Evolutionary conservation across 202 grass and related monocot species (phyloP).

Genomic region (Bolboschoenoplectus hybrid): DNA sequence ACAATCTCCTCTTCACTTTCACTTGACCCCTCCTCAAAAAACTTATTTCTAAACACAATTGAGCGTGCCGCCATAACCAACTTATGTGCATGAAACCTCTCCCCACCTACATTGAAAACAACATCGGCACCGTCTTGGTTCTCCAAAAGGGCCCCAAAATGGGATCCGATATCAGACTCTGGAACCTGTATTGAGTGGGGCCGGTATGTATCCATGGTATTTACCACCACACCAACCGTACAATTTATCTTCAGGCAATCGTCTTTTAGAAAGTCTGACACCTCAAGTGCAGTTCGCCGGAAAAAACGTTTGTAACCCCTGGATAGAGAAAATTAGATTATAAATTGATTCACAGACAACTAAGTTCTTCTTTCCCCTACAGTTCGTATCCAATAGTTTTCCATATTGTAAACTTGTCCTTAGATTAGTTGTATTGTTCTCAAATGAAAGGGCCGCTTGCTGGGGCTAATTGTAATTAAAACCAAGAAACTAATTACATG

Average conservation of each 20-base stretch:
- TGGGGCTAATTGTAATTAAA: not conserved
- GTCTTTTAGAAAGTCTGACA: conserved; percentile 91
- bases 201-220: conserved; percentile 72
- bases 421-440: not conserved
- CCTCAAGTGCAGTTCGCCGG: conserved; percentile 71
- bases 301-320: conserved; percentile 99
- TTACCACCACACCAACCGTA: conserved; percentile 87
- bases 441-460: not conserved
- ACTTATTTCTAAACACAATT: conserved; percentile 66
- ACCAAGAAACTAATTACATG: not conserved
- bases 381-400: conserved; percentile 5
- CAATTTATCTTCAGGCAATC: conserved; percentile 99
- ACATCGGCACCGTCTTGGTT: conserved; percentile 83
- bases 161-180: conserved; percentile 85
- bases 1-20: conserved; percentile 53
- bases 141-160: conserved; percentile 84
- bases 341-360: conserved; percentile 19
- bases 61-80: conserved; percentile 88
- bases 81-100: conserved; percentile 93
- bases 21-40: conserved; percentile 52
- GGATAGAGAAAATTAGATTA: conserved; percentile 41
- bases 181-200: conserved; percentile 77
- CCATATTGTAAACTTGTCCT: not conserved
- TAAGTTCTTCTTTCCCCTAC: conserved; percentile 12
- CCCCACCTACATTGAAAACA: conserved; percentile 79